phyloP scores from a whole-genome alignment of 495 filamentous ascomycete genomes.

The Parachaetomium inaequale region DNA sequence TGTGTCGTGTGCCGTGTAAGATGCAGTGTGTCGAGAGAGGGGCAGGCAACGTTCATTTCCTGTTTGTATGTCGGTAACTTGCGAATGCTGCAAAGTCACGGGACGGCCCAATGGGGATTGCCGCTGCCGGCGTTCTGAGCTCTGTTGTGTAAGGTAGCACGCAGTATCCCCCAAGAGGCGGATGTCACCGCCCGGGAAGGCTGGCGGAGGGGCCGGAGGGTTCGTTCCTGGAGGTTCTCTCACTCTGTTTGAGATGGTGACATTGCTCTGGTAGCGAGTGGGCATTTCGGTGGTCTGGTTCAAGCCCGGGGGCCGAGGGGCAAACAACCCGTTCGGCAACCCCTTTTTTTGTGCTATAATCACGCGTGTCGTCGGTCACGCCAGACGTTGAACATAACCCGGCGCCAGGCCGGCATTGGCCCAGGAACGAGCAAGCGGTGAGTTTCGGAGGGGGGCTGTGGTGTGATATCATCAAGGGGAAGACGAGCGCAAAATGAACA shows the following conservation, averaged over 20 bases:
- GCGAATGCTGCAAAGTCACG: not conserved
- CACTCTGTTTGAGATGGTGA: not conserved
- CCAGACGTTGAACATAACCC: not conserved
- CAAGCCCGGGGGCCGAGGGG: not conserved
- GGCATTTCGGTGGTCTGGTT: not conserved
- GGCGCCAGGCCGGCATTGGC: constrained; percentile 1
- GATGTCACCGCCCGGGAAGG: not conserved
- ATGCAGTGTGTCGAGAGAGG: too few species aligned
- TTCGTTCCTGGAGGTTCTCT: not conserved
- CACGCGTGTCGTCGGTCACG: not conserved
- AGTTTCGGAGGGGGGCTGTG: not conserved
- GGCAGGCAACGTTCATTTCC: too few species aligned
- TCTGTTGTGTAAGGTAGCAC: not conserved
- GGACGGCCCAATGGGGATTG: not conserved
- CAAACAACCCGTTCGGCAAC: not conserved
- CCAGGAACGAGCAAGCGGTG: not conserved
- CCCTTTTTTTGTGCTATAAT: not conserved
- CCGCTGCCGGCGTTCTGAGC: not conserved
- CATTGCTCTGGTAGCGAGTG: too few species aligned
- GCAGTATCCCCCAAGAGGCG: not conserved
- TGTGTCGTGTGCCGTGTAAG: too few species aligned
- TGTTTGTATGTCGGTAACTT: too few species aligned
- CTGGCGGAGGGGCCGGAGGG: not conserved
- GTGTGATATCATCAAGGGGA: not conserved
- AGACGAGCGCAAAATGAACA: not conserved